A percentile compares a stretch with the other conserved stretches of the same genome.
These are phyloP conservation scores for Aspergillus sp. DNA, from an alignment of 2,329 filamentous ascomycete species.

Conservation along the genomic window DNA sequence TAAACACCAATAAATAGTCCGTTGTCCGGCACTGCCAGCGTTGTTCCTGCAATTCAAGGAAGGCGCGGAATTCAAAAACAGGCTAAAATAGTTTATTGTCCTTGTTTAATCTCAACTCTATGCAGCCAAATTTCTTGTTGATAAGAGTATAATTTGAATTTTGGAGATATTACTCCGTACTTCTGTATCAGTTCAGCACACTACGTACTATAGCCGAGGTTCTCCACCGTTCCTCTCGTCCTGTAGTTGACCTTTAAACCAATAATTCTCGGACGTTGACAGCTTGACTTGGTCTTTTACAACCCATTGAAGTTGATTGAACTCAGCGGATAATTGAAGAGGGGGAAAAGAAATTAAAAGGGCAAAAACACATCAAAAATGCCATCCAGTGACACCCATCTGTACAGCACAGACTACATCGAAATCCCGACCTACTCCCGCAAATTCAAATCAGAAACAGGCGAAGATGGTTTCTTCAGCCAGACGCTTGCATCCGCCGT, in stretches of 20 bases:
- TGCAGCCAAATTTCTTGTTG: neutral
- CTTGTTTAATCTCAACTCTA: neutral
- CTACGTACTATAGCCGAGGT: neutral
- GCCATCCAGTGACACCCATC: neutral
- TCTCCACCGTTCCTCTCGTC: neutral
- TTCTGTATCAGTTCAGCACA: neutral
- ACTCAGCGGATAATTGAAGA: neutral
- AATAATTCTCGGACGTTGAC: neutral
- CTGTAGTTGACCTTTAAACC: neutral
- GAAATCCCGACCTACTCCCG: constrained; percentile 47
- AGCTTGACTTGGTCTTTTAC: neutral
- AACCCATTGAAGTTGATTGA: too few relatives aligned
- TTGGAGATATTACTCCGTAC: neutral
- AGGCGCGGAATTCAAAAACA: constrained; percentile 4
- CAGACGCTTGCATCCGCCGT: constrained; percentile 28
- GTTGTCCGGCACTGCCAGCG: neutral
- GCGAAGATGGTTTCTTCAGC: constrained; percentile 51
- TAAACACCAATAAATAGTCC: constrained; percentile 11
- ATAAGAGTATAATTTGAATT: neutral
- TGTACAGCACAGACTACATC: constrained; percentile 30
- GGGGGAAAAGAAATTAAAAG: neutral
- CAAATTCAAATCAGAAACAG: constrained; percentile 41
- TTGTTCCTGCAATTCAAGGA: constrained; percentile 5
- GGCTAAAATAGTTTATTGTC: constrained; percentile 2
- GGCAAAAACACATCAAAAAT: constrained; percentile 1